Conservation (phyloP, 148 eudicot species). For the Vaccinium darrowii region DNA sequence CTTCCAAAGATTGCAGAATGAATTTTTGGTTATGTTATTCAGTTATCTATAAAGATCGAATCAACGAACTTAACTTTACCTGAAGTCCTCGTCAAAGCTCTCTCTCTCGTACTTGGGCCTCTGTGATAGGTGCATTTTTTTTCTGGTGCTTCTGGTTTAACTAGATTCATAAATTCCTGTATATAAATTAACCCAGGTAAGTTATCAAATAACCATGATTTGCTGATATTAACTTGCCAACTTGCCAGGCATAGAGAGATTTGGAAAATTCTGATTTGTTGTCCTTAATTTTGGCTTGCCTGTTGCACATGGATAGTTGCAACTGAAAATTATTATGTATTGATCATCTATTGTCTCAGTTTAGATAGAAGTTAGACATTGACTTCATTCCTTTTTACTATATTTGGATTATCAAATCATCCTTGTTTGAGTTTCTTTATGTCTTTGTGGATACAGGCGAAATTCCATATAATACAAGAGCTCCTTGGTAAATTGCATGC, state of each 20-base stretch:
- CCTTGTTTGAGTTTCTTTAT: neutral
- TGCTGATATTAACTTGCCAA: neutral
- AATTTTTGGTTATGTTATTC: neutral
- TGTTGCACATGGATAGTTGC: neutral
- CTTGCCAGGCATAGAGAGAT: neutral
- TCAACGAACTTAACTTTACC: neutral
- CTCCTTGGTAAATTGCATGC: conserved; percentile 89
- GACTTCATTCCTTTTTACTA: neutral
- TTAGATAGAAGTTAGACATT: neutral
- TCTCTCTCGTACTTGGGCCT: neutral
- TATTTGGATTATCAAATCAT: neutral
- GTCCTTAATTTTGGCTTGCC: conserved; percentile 9
- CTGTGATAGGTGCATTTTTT: neutral
- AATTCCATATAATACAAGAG: conserved; percentile 92
- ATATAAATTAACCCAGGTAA: neutral
- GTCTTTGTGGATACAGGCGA: conserved; percentile 51
- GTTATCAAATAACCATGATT: neutral
- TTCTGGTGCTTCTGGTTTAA: neutral
- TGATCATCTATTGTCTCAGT: neutral
- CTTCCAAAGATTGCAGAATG: neutral
- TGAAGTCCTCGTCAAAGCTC: neutral
- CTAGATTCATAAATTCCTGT: neutral
- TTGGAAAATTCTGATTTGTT: neutral
- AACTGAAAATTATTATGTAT: neutral
- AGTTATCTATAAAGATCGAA: neutral